A percentile compares a stretch with the other conserved stretches of the same genome.
Conservation (phyloP, 345 rosid genomes). For the Brassica cretica region DNA sequence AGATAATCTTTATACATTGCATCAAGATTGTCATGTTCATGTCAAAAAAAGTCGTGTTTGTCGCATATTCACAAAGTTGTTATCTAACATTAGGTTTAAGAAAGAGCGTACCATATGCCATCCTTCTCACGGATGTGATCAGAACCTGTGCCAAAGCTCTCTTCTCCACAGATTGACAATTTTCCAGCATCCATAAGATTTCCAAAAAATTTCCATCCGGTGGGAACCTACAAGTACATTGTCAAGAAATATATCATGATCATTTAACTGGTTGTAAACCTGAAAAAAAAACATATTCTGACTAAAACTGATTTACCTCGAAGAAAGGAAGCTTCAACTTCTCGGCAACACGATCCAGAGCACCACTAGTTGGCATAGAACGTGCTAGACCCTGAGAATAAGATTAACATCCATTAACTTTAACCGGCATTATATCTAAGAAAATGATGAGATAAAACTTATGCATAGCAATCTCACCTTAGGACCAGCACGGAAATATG, state of each 20-base stretch:
- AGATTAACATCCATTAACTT: constrained; percentile 15
- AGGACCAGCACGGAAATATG: constrained; percentile 72
- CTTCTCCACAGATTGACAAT: constrained; percentile 93
- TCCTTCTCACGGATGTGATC: constrained; percentile 97
- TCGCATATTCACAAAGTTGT: constrained; percentile 2
- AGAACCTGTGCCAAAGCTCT: constrained; percentile 97
- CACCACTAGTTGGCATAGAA: constrained; percentile 98
- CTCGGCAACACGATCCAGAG: constrained; percentile 91
- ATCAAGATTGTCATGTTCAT: constrained; percentile 8
- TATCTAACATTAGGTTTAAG: neutral
- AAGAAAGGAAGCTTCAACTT: constrained; percentile 80
- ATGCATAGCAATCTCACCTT: constrained; percentile 51
- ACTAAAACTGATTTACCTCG: constrained; percentile 55
- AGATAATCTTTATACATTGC: constrained; percentile 3
- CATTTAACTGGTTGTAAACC: neutral
- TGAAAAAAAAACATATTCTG: neutral
- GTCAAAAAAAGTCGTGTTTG: neutral
- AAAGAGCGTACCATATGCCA: constrained; percentile 77
- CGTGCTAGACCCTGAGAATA: constrained; percentile 80
- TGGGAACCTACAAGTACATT: constrained; percentile 60
- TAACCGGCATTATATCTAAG: neutral
- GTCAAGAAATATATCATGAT: constrained; percentile 19
- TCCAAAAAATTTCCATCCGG: constrained; percentile 97
- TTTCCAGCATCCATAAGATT: constrained; percentile 89
- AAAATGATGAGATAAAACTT: neutral